Evolutionary conservation across 768 basidiomycete species (phyloP).

Genomic region (Omphalotus guepiniiformis): DNA sequence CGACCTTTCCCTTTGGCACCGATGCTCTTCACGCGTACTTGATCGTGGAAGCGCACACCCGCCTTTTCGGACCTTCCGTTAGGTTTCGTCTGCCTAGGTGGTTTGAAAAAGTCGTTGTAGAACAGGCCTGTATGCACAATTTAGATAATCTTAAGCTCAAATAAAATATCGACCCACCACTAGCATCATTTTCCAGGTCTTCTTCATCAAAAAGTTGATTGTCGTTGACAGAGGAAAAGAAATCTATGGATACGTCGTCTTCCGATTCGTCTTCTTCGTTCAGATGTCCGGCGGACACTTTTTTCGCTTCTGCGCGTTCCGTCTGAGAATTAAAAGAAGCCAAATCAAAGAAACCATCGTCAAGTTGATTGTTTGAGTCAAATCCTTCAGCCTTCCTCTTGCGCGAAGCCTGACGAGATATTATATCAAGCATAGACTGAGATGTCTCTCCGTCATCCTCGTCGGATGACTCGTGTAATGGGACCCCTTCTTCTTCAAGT

Average conservation of each 20-base stretch:
- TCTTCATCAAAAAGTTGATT: slow-evolving; percentile 40
- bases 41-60: slow-evolving; percentile 74
- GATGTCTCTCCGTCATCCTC: slow-evolving; percentile 19
- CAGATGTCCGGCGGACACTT: slow-evolving; percentile 56
- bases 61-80: slow-evolving; percentile 17
- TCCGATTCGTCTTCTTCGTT: slow-evolving; percentile 46
- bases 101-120: slow-evolving; percentile 81
- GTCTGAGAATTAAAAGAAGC: slow-evolving; percentile 84
- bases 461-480: slow-evolving; percentile 35
- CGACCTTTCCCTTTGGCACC: slow-evolving; percentile 65
- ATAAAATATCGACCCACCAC: slow-evolving; percentile 31
- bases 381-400: slow-evolving; percentile 19
- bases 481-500: slow-evolving; percentile 18
- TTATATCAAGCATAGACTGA: slow-evolving; percentile 18
- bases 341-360: slow-evolving; percentile 91
- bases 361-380: slow-evolving; percentile 44
- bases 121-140: slow-evolving; percentile 43
- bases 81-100: slow-evolving; percentile 36
- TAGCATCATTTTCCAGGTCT: slow-evolving; percentile 36
- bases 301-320: slow-evolving; percentile 68
- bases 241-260: slow-evolving; percentile 57
- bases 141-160: slow-evolving; percentile 2
- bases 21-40: slow-evolving; percentile 80
- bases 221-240: slow-evolving; percentile 60
- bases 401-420: slow-evolving; percentile 17